phyloP scores from a whole-genome alignment of 164 flowering plant species.

The Pachysandra terminalis region DNA sequence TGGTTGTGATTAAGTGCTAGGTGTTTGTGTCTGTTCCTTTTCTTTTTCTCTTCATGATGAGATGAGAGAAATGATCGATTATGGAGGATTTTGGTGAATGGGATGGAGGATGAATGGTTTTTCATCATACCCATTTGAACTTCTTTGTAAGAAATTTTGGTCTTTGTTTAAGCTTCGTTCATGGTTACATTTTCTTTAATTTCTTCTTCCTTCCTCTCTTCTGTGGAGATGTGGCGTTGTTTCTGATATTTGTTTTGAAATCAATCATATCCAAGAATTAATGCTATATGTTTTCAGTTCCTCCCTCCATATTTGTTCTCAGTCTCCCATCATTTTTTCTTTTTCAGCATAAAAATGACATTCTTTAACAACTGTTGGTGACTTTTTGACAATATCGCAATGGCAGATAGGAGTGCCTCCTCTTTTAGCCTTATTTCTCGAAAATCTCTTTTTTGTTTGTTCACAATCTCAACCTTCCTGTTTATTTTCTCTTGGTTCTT shows the following conservation, averaged over 20 bases:
- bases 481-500: constrained; percentile 72
- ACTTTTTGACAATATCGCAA: constrained; percentile 16
- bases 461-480: constrained; percentile 37
- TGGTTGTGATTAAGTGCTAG: neutral
- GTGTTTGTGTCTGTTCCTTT: constrained; percentile 6
- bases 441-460: constrained; percentile 41
- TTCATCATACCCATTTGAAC: neutral
- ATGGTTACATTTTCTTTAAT: neutral
- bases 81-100: constrained; percentile 6
- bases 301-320: neutral
- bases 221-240: neutral
- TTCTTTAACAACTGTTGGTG: neutral
- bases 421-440: constrained; percentile 37
- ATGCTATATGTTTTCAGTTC: neutral
- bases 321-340: neutral
- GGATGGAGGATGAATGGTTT: constrained; percentile 9
- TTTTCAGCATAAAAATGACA: neutral
- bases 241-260: neutral
- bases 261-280: neutral
- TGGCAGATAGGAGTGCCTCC: constrained; percentile 45
- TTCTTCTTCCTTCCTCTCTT: neutral
- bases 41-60: neutral
- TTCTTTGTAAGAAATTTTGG: neutral
- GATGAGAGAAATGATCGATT: neutral
- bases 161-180: neutral